phyloP scores from a whole-genome alignment of 2,329 filamentous ascomycete genomes.

The Curvularia sp. region DNA sequence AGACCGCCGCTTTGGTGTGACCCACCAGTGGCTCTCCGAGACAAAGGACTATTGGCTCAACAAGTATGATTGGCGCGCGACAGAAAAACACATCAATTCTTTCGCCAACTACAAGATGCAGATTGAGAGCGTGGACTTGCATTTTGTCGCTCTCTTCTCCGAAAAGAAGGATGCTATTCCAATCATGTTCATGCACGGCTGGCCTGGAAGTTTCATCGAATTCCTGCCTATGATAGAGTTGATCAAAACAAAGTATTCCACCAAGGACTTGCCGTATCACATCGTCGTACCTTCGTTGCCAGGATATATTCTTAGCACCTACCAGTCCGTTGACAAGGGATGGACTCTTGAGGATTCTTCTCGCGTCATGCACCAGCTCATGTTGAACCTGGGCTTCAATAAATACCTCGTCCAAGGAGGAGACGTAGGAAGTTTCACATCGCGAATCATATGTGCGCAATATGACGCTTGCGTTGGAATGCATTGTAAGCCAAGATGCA shows the following conservation, averaged over 20 bases:
- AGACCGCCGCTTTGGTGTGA: conserved; percentile 39
- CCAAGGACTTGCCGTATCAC: conserved; percentile 62
- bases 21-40: conserved; percentile 44
- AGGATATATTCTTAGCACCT: conserved; percentile 61
- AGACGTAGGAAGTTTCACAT: conserved; percentile 60
- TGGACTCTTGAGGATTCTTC: conserved; percentile 53
- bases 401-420: conserved; percentile 66
- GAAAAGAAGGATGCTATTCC: conserved; percentile 60
- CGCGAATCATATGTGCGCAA: conserved; percentile 49
- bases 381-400: conserved; percentile 62
- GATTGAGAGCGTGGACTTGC: conserved; percentile 56
- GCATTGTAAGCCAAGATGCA: conserved; percentile 33
- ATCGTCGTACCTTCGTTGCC: conserved; percentile 64
- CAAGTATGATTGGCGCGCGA: conserved; percentile 47
- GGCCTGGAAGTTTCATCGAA: conserved; percentile 64
- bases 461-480: conserved; percentile 58
- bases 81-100: conserved; percentile 57
- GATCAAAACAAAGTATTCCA: conserved; percentile 57
- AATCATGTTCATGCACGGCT: conserved; percentile 63
- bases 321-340: conserved; percentile 56
- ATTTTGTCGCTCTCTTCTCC: conserved; percentile 65
- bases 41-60: conserved; percentile 50
- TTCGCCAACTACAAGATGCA: conserved; percentile 60
- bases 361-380: conserved; percentile 60
- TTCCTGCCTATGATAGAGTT: conserved; percentile 61